Base-by-base conservation (phyloP, 2,329 filamentous ascomycete genomes). In the Neonectria hederae region DNA sequence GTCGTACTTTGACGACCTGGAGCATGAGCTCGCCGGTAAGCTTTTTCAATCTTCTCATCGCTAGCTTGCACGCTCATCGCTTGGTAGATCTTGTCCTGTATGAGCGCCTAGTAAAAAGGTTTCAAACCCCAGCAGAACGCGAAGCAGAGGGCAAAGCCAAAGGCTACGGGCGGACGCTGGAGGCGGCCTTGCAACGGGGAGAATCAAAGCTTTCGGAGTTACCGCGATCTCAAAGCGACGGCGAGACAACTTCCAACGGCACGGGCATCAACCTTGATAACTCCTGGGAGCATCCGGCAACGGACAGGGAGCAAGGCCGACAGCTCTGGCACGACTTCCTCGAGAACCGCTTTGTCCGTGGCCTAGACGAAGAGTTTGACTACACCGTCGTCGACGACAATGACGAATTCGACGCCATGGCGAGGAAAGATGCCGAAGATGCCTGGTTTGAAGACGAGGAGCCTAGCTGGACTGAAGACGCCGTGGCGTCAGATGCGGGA, bases 401-500 rank as follows among this genome's bases (percentile, higher is more conserved):
- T 72, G 89, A 93, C 30, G 89, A 89, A 21, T 90, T 89, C 60
- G 93, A 97, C 75, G 87, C 77, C 76, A 79, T 83, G 77, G 84
- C 74, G 82, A 87, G 81, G 66, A 79, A 83, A n/a, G 89, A 90
- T 56, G 82, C 82, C 14, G 85, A 95, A 77, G 92, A 97, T 40
- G 84, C 84, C 21, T 97, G 92, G 82, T 94, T 97, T 74, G 92
- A 94, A 22, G 88, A 89, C 6, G 91, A 97, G 81, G 90, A 92
- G 70, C 90, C 91, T 0, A 83, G 84, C 52, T 93, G 90, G 86
- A 82, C 86, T 30, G 81, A 82, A 42, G 83, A 82, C 2, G 77
- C 76, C 13, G 76, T 76, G 7, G 9, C 38, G 8, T 26, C 48
- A 4, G 54, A 53, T 3, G n/a, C 38, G 3, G 32, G 30, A 19